Conservation (phyloP, 257 asterid species). For the Euphrasia confusa region DNA sequence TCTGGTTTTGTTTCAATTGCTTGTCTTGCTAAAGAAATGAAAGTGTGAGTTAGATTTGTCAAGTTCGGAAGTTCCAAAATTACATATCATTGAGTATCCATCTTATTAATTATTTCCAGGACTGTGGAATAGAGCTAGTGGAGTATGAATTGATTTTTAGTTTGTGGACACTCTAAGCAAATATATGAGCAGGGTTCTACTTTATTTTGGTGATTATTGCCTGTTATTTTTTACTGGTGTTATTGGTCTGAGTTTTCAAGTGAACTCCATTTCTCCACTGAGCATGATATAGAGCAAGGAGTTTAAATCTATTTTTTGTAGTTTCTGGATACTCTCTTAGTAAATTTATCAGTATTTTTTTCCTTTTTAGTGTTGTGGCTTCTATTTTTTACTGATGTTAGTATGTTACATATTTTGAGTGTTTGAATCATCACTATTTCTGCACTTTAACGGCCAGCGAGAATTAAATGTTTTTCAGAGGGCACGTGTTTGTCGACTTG, state of each 20-base stretch:
- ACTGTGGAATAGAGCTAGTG: neutral
- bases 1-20: too few species aligned
- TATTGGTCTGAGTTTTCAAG: too few species aligned
- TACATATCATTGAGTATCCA: too few species aligned
- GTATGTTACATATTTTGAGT: neutral
- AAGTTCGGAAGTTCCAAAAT: too few species aligned
- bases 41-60: too few species aligned
- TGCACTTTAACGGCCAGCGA: constrained; percentile 2
- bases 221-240: neutral
- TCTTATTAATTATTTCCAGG: too few species aligned
- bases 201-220: constrained; percentile 9
- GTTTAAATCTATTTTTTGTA: neutral
- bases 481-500: neutral
- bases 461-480: neutral
- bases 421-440: neutral
- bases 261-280: too few species aligned
- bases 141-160: constrained; percentile 5
- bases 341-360: neutral
- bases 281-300: neutral
- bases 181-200: neutral
- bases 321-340: constrained; percentile 13
- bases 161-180: constrained; percentile 5
- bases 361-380: constrained; percentile 1
- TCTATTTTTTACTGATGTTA: neutral
- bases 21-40: too few species aligned